Conservation (phyloP, 2,329 filamentous ascomycete species). For the Samsoniella hepiali region DNA sequence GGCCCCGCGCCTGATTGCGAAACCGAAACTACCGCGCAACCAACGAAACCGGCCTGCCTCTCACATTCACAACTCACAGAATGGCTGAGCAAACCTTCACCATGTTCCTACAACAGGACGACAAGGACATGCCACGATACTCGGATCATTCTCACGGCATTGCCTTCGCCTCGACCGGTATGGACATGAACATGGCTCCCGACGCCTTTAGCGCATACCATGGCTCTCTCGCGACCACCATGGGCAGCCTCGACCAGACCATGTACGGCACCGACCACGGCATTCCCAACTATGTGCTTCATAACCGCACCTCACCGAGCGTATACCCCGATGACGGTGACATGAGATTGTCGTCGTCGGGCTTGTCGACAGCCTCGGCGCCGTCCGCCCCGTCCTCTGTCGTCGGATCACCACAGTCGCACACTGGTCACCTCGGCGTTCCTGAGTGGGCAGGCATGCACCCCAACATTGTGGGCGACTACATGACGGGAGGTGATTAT, state of each 20-base stretch:
- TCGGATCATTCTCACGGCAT: slow-evolving; percentile 41
- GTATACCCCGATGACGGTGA: slow-evolving; percentile 51
- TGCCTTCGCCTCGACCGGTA: slow-evolving; percentile 40
- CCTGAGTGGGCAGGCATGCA: slow-evolving; percentile 63
- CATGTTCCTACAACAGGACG: slow-evolving; percentile 26
- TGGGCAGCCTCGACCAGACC: slow-evolving; percentile 41
- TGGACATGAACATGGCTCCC: slow-evolving; percentile 48
- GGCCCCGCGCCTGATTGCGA: slow-evolving; percentile 3
- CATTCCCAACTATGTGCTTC: slow-evolving; percentile 42
- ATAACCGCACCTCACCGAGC: slow-evolving; percentile 45
- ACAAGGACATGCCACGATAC: slow-evolving; percentile 44
- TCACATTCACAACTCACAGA: neutral
- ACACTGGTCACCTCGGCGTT: slow-evolving; percentile 50
- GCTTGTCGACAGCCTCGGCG: slow-evolving; percentile 58
- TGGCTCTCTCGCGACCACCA: slow-evolving; percentile 33
- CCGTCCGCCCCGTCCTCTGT: slow-evolving; percentile 65
- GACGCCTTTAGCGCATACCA: slow-evolving; percentile 40
- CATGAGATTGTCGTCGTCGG: slow-evolving; percentile 51
- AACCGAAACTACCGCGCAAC: neutral
- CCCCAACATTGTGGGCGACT: slow-evolving; percentile 60
- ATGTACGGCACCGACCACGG: slow-evolving; percentile 43
- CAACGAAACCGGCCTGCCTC: neutral
- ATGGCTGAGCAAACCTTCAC: slow-evolving; percentile 17
- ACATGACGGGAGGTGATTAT: slow-evolving; percentile 53
- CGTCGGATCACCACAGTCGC: slow-evolving; percentile 64